These are phyloP conservation scores for Fusarium xyrophilum DNA, from an alignment of 2,329 filamentous ascomycete genomes.

Conservation along the genomic window DNA sequence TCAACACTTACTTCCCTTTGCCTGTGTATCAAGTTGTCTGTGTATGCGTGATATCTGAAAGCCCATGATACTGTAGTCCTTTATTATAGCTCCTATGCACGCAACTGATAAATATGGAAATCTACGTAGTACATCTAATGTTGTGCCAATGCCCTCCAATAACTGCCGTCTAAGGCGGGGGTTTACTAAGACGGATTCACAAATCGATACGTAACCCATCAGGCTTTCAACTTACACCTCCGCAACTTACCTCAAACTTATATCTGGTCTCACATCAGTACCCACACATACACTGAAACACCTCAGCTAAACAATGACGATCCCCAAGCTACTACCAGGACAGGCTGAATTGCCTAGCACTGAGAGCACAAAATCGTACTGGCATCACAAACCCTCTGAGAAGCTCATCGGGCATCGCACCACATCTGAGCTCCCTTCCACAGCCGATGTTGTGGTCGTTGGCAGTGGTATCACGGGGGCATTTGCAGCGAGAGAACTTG, in stretches of 20 bases:
- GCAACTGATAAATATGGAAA: conserved; percentile 6
- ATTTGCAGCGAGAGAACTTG: conserved; percentile 71
- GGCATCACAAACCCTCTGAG: conserved; percentile 72
- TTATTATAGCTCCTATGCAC: not conserved
- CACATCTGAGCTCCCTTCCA: conserved; percentile 66
- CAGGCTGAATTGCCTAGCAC: conserved; percentile 66
- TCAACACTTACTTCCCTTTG: not conserved
- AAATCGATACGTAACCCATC: not conserved
- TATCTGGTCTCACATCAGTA: not conserved
- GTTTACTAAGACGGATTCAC: not conserved
- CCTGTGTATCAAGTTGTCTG: not conserved
- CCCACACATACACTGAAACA: not conserved
- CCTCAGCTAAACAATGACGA: conserved; percentile 42
- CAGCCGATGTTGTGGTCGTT: conserved; percentile 73
- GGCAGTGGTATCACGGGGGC: conserved; percentile 80
- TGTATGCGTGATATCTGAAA: not conserved
- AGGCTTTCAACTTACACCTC: not conserved
- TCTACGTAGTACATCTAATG: conserved; percentile 3
- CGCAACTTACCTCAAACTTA: not conserved
- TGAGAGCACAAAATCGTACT: conserved; percentile 71
- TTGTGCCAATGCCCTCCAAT: not conserved
- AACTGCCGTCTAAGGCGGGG: conserved; percentile 15
- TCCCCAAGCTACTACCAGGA: conserved; percentile 40
- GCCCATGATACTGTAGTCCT: not conserved
- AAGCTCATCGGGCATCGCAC: conserved; percentile 72